Evolutionary conservation across 75 land plant species (phyloP), one percentile per base, ranked within the genome.

Genomic region (Pinus taeda): DNA sequence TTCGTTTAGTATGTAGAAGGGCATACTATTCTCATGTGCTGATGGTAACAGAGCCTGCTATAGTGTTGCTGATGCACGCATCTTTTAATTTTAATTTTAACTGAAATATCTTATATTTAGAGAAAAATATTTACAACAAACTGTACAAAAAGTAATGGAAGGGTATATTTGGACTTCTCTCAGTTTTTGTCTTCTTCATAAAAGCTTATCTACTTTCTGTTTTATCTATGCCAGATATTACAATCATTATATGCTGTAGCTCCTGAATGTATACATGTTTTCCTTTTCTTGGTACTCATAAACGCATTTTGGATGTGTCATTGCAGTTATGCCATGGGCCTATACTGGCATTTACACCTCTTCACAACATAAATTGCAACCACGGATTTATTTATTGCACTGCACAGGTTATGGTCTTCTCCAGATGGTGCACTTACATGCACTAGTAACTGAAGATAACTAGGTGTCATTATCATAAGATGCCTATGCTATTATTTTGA

Each of bases 381-480:
- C 99, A 91, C 87, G 99, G 99, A 17, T 77, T 95, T 77, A 95
- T 97, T 60, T 97, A 95, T 88, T 90, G 91, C 15, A 97, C 98
- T 2, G 84, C 91, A 59, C 89, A 97, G 98, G 99, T 94, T 36
- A 42, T 57, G 12, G 36, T 55, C 57, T 55, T 60, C 74, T 37
- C 6, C 26, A 22, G 9, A 56, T 29, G 5, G 15, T 29, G 30
- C 22, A 59, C 14, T 71, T 75, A 17, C n/a, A 37, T 11, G 4
- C 59, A 29, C 12, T 9, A 12, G 63, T 33, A 26, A 37, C 22
- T 18, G 53, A 9, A 49, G 33, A 53, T 79, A 4, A 24, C 57
- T n/a, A 33, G 15, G 56, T 37, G 67, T 17, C 18, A 24, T 26
- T 76, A n/a, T 71, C 11, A 15, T 53, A n/a, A 76, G 42, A 37